Evolutionary conservation across 805 yeast species (phyloP).

Genomic region (Ogataea pilisensis): DNA sequence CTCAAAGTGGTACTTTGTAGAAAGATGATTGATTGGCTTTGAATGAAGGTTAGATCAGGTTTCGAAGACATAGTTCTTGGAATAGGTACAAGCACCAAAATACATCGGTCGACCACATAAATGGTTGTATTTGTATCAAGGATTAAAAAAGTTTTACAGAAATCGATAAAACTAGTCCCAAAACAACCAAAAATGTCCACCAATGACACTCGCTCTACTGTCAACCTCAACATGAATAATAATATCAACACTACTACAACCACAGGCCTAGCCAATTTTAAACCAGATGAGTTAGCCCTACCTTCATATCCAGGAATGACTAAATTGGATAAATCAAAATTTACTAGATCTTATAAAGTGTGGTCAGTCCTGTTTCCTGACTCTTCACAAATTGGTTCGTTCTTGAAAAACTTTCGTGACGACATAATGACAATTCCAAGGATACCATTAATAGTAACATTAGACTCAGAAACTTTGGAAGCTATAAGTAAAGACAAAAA

Average conservation of each 20-base stretch:
- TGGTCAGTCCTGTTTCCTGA: conserved; percentile 70
- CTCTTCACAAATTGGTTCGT: conserved; percentile 54
- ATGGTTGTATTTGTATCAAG: conserved; percentile 1
- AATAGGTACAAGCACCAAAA: too few species aligned
- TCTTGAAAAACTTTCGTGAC: conserved; percentile 52
- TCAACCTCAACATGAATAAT: not conserved
- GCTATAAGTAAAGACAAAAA: not conserved
- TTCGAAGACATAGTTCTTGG: too few species aligned
- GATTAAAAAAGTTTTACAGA: not conserved
- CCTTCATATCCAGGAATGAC: conserved; percentile 68
- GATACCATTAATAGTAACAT: conserved; percentile 62
- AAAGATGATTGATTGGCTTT: too few species aligned
- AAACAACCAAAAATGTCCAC: too few species aligned
- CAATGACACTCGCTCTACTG: too few species aligned
- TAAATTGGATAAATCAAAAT: conserved; percentile 61
- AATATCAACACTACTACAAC: not conserved
- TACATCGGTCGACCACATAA: not conserved
- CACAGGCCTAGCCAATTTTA: conserved; percentile 5
- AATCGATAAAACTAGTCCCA: not conserved
- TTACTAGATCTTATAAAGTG: conserved; percentile 51
- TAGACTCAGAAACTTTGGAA: not conserved
- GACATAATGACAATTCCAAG: conserved; percentile 72
- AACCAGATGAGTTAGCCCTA: conserved; percentile 36
- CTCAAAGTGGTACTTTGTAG: too few species aligned
- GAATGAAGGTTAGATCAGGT: too few species aligned